These are phyloP conservation scores for Bolboschoenus planiculmis DNA, from an alignment of 176 grass and related monocot species.

Conservation along the genomic window DNA sequence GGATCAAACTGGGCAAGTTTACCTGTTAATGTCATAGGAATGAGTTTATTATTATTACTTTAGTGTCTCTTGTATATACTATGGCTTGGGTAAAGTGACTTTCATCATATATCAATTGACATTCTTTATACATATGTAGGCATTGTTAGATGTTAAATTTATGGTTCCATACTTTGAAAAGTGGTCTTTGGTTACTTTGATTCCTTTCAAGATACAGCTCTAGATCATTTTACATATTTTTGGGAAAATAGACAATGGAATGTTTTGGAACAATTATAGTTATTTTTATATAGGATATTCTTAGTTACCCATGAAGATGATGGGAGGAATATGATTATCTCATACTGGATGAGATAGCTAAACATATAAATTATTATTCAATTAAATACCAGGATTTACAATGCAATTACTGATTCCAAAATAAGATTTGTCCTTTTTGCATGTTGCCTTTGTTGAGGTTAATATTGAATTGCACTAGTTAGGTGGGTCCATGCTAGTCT, in stretches of 20 bases:
- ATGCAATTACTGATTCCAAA: not conserved
- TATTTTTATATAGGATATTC: not conserved
- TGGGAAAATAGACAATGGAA: slow-evolving; percentile 3
- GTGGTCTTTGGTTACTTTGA: slow-evolving; percentile 23
- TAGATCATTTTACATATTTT: slow-evolving; percentile 4
- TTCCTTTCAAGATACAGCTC: slow-evolving; percentile 12
- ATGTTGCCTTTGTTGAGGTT: not conserved
- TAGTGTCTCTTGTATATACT: not conserved
- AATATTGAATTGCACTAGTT: not conserved
- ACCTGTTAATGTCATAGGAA: not conserved
- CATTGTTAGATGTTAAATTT: slow-evolving; percentile 8
- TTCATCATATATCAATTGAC: not conserved
- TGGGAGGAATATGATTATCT: not conserved
- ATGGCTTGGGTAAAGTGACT: not conserved
- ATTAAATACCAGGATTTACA: not conserved
- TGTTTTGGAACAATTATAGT: slow-evolving; percentile 1
- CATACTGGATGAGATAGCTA: not conserved
- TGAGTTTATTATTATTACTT: not conserved
- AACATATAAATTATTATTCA: not conserved
- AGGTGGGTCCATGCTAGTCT: not conserved
- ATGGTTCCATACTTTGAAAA: not conserved
- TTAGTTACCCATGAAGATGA: not conserved
- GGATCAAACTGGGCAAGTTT: not conserved
- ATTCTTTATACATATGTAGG: not conserved
- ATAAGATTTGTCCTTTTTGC: not conserved